A percentile compares a stretch with the other conserved stretches of the same genome.
These are phyloP conservation scores for Heliamphora exappendiculata DNA, from an alignment of 148 eudicot genomes.

Conservation along the genomic window DNA sequence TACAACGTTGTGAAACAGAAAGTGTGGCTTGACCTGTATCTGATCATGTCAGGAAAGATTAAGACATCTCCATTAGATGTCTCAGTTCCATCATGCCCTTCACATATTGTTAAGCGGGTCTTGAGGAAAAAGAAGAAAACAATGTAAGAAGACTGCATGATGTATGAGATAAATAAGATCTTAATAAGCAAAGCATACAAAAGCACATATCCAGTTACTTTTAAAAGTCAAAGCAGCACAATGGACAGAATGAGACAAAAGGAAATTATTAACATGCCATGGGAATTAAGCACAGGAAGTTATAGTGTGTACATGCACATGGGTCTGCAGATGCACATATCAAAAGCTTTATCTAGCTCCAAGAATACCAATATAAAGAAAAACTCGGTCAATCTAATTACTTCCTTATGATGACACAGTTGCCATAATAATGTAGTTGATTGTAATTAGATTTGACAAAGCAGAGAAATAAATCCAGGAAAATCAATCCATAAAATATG, in stretches of 20 bases:
- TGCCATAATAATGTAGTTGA: neutral
- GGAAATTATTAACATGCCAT: neutral
- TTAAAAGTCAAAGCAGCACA: neutral
- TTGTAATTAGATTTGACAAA: neutral
- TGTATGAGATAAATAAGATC: neutral
- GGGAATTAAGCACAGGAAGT: no score
- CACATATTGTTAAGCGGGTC: conserved; percentile 94
- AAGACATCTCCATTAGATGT: conserved; percentile 97
- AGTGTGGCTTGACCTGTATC: conserved; percentile 64
- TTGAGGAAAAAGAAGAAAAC: conserved; percentile 19
- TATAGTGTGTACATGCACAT: no score
- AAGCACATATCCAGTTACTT: neutral
- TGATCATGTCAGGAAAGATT: conserved; percentile 97
- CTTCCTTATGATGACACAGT: neutral
- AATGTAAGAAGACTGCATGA: conserved; percentile 5
- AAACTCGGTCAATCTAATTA: neutral
- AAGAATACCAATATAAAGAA: no score
- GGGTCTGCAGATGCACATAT: no score
- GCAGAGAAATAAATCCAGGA: neutral
- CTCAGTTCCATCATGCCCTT: conserved; percentile 98
- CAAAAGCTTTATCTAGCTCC: no score
- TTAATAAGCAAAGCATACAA: neutral
- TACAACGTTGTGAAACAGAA: neutral
- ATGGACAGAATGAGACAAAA: neutral
- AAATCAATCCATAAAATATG: neutral